Percentiles rank a stretch among this genome's conserved stretches.
phyloP scores from a whole-genome alignment of 805 yeast species.

The Vanderwaltozyma verrucispora region DNA sequence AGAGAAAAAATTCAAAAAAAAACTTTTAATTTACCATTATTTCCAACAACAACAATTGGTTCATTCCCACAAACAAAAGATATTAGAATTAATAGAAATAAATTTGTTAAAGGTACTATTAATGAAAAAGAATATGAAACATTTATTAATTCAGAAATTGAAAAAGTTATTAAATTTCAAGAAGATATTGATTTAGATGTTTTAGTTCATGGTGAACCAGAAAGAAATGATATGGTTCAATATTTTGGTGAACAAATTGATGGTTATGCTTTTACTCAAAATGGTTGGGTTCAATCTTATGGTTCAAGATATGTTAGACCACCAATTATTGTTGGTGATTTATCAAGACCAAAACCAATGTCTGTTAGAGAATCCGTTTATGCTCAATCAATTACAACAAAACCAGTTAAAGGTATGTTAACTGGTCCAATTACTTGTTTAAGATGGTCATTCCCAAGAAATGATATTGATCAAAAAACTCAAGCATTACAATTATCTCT shows the following conservation, averaged over 20 bases:
- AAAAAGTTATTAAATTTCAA: constrained; percentile 94
- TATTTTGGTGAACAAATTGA: constrained; percentile 98
- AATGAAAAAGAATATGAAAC: constrained; percentile 90
- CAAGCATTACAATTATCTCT: constrained; percentile 96
- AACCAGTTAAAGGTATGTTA: constrained; percentile 99
- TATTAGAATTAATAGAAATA: constrained; percentile 97
- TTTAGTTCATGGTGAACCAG: constrained; percentile 99
- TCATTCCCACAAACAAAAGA: constrained; percentile 99
- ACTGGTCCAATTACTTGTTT: constrained; percentile 99
- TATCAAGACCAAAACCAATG: constrained; percentile 97
- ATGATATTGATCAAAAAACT: constrained; percentile 83
- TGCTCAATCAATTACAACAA: constrained; percentile 91
- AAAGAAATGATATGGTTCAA: constrained; percentile 99
- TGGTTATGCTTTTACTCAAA: constrained; percentile 96
- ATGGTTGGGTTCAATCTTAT: constrained; percentile 99
- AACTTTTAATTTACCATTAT: constrained; percentile 86
- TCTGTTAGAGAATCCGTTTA: constrained; percentile 98
- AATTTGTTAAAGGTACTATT: constrained; percentile 93
- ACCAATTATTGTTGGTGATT: constrained; percentile 98
- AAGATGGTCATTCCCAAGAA: constrained; percentile 99
- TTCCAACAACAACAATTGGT: constrained; percentile 99
- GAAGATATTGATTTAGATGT: constrained; percentile 98
- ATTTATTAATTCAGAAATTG: constrained; percentile 95
- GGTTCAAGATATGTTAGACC: constrained; percentile 99
- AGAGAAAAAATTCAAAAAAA: constrained; percentile 84